phyloP scores from a whole-genome alignment of 2,329 filamentous ascomycete species.

The Emydomyces testavorans region DNA sequence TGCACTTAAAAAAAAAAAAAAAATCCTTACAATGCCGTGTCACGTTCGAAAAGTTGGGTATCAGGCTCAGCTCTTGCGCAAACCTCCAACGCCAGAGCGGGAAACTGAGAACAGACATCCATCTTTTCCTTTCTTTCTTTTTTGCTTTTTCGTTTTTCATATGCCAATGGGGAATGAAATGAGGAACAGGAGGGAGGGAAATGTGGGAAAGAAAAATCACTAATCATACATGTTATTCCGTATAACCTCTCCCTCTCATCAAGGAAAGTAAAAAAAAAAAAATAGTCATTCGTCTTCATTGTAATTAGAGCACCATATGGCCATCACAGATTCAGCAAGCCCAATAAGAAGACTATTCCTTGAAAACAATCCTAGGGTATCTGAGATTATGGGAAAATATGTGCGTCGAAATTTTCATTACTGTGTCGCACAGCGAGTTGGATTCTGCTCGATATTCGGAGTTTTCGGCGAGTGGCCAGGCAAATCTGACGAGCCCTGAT shows the following conservation, averaged over 20 bases:
- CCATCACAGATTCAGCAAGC: neutral
- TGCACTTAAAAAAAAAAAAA: no score
- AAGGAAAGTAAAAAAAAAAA: neutral
- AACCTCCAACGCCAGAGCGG: neutral
- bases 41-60: neutral
- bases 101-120: neutral
- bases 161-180: no score
- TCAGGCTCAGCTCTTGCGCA: neutral
- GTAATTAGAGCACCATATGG: neutral
- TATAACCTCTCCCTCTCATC: neutral
- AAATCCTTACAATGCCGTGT: conserved; percentile 4
- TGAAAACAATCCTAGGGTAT: neutral
- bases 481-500: neutral
- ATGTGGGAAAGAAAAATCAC: no score
- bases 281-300: neutral
- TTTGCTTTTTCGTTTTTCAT: neutral
- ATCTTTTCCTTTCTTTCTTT: no score
- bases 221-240: no score
- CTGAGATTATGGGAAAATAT: neutral
- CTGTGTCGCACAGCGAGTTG: conserved; percentile 9
- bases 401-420: neutral
- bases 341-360: neutral
- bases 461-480: conserved; percentile 7
- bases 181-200: no score
- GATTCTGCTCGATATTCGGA: conserved; percentile 1